A percentile compares a stretch with the other conserved stretches of the same genome.
phyloP scores from a whole-genome alignment of 768 basidiomycete species.

The Boletus fagicola region DNA sequence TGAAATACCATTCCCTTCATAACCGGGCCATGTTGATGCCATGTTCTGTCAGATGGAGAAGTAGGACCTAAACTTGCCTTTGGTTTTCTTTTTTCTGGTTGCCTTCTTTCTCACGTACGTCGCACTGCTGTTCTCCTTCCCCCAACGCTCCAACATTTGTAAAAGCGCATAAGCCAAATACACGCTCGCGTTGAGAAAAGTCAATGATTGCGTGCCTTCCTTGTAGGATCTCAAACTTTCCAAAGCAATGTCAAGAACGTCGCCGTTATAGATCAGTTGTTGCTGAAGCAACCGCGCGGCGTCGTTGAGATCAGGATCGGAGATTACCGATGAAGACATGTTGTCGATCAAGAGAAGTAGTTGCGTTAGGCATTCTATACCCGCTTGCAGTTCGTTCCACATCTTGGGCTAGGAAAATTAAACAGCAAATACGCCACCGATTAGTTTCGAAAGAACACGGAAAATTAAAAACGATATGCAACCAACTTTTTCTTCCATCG shows the following conservation, averaged over 20 bases:
- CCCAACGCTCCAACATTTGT: conserved; percentile 86
- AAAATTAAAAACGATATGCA: conserved; percentile 4
- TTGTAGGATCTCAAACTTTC: conserved; percentile 77
- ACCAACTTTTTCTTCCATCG: conserved; percentile 86
- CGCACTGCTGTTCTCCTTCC: conserved; percentile 60
- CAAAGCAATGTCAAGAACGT: conserved; percentile 85
- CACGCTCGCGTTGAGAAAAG: conserved; percentile 86
- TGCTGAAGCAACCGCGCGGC: conserved; percentile 81
- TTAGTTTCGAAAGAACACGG: conserved; percentile 4
- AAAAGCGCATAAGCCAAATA: conserved; percentile 83
- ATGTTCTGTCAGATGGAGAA: conserved; percentile 16
- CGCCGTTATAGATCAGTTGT: conserved; percentile 93
- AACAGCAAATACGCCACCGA: conserved; percentile 8
- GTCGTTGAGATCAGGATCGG: conserved; percentile 52
- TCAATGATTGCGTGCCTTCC: conserved; percentile 71
- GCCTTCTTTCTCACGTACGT: conserved; percentile 72
- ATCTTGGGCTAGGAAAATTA: conserved; percentile 66
- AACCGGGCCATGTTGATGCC: conserved; percentile 7
- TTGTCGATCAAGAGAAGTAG: conserved; percentile 83
- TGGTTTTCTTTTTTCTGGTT: conserved; percentile 52
- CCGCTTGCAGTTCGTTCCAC: conserved; percentile 94
- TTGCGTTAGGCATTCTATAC: conserved; percentile 91
- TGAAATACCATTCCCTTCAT: conserved; percentile 36
- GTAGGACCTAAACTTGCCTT: conserved; percentile 39
- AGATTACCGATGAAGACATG: conserved; percentile 58